Base-by-base conservation (phyloP, 176 grass and related monocot species). In the Neostapfia colusana region DNA sequence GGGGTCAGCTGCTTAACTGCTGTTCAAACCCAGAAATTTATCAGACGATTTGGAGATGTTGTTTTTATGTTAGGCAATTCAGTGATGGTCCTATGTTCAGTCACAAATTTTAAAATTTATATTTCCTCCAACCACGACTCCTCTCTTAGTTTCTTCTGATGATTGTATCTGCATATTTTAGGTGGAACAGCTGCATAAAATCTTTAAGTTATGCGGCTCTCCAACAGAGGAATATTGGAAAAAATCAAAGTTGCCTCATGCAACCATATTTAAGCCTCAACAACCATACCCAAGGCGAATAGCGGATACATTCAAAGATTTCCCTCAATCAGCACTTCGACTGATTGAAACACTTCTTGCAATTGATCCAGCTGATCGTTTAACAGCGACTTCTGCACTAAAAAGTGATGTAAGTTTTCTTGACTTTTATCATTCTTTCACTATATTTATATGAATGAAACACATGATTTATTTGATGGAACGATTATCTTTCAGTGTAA, bases 151-250 rank as follows among this genome's bases (percentile, higher is more conserved):
- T 31, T 21, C 7, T 26, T 73, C 27, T 65, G 44, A 80, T 65
- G 21, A 70, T 80, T 45, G 25, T 54, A 6, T 70, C 4, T 87
- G 18, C 34, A 27, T 78, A 76, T 69, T 73, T 49, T 77, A 94
- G 92, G 92, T 94, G 85, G 92, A 94, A 72, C 92, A 94, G 53
- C 77, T 94, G 71, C 92, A 94, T 90, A 94, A 94, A 77, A 94
- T 94, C 78, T 94, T 94, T 90, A 94, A 94, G 83, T 67, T 94
- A 61, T 94, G 92, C 6, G 92, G 92, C 76, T 94, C 92, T 72
- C 92, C 92, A 0, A 82, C 88, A 16, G 92, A 94, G 88, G 92
- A 94, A 78, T 94, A 91, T 67, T 94, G 92, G 92, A 94, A 91
- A 82, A 94, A 94, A 58, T 94, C 92, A 17, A 94, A 94, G 79